These are phyloP conservation scores for Achlya hypogyna DNA, from an alignment of 352 stramenopile genomes.

Conservation along the genomic window DNA sequence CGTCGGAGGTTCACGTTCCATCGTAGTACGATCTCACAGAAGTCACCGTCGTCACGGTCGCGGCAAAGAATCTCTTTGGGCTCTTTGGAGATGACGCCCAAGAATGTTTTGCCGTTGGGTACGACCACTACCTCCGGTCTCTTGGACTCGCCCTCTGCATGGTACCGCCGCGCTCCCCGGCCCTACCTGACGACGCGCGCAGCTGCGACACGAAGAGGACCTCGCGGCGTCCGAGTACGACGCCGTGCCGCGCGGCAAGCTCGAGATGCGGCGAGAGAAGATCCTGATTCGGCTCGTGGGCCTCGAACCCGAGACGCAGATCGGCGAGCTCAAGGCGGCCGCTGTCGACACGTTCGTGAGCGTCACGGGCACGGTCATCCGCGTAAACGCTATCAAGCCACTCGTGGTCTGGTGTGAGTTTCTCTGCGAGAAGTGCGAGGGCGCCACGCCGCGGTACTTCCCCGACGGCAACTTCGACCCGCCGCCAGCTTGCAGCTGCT, in stretches of 20 bases:
- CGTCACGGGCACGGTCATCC: conserved; percentile 58
- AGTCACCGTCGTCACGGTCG: conserved; percentile 2
- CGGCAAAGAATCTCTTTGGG: conserved; percentile 7
- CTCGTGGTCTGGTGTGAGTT: conserved; percentile 83
- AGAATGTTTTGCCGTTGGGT: conserved; percentile 18
- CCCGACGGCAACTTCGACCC: conserved; percentile 74
- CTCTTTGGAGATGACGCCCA: conserved; percentile 18
- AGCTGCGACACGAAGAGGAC: conserved; percentile 44
- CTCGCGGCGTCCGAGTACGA: conserved; percentile 25
- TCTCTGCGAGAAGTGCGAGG: conserved; percentile 71
- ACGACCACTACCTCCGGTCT: conserved; percentile 32
- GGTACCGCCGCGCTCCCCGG: conserved; percentile 13
- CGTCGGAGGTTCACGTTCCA: not conserved
- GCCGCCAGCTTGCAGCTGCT: conserved; percentile 47
- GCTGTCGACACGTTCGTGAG: conserved; percentile 74
- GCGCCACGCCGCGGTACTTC: conserved; percentile 57
- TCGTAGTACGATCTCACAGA: conserved; percentile 6
- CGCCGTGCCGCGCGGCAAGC: conserved; percentile 28
- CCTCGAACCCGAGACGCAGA: conserved; percentile 51
- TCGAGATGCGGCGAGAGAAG: conserved; percentile 40
- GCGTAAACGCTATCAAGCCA: conserved; percentile 77
- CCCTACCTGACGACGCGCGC: conserved; percentile 17
- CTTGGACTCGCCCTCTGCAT: conserved; percentile 62
- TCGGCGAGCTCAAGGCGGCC: conserved; percentile 65
- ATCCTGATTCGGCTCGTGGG: conserved; percentile 50